Evolutionary conservation across 805 yeast genomes (phyloP).

Genomic region (Candida morakotiae): DNA sequence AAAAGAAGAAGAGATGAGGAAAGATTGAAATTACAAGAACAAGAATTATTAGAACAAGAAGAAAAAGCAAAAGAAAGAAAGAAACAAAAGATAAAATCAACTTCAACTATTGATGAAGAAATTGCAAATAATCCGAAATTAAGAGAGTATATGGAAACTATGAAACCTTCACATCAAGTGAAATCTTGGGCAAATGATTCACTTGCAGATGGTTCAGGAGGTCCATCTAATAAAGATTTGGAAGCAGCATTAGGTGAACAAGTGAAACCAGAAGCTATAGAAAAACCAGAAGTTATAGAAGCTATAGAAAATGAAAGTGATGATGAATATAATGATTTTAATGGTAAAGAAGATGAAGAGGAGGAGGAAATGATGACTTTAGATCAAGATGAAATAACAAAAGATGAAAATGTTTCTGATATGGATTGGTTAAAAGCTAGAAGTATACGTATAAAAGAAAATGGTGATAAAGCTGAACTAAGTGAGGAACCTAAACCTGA

Average conservation of each 20-base stretch:
- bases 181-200: slow-evolving; percentile 75
- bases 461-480: slow-evolving; percentile 17
- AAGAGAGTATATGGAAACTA: slow-evolving; percentile 76
- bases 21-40: slow-evolving; percentile 36
- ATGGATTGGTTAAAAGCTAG: slow-evolving; percentile 82
- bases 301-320: slow-evolving; percentile 45
- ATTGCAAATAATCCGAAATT: slow-evolving; percentile 63
- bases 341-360: slow-evolving; percentile 22
- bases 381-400: slow-evolving; percentile 24
- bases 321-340: slow-evolving; percentile 50
- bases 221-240: slow-evolving; percentile 40
- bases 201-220: slow-evolving; percentile 42
- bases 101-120: slow-evolving; percentile 50
- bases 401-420: slow-evolving; percentile 60
- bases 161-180: slow-evolving; percentile 69
- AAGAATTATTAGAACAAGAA: slow-evolving; percentile 32
- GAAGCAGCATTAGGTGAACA: slow-evolving; percentile 37
- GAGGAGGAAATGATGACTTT: slow-evolving; percentile 44
- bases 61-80: slow-evolving; percentile 36
- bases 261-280: slow-evolving; percentile 11
- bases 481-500: slow-evolving; percentile 13
- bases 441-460: slow-evolving; percentile 60
- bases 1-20: slow-evolving; percentile 46
- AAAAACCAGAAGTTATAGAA: slow-evolving; percentile 29
- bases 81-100: slow-evolving; percentile 31